phyloP scores from a whole-genome alignment of 1,284 basidiomycete genomes.

The Gymnopus androsaceus region DNA sequence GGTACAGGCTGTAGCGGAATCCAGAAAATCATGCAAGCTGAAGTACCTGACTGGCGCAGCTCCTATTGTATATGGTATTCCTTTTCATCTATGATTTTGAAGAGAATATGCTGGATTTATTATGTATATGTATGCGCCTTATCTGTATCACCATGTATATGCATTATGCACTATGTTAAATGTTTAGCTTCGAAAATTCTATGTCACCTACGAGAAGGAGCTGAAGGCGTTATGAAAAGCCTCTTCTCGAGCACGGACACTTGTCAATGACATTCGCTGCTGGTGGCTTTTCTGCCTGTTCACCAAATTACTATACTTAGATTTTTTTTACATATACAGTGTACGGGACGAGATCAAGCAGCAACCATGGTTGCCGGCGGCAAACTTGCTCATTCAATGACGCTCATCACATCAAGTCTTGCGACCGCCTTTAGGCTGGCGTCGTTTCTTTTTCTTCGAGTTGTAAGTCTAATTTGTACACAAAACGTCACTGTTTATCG shows the following conservation, averaged over 20 bases:
- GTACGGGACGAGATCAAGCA: neutral
- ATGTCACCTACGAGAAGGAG: too few relatives aligned
- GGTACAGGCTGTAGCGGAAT: slow-evolving; percentile 78
- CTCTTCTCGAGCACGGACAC: too few relatives aligned
- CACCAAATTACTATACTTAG: too few relatives aligned
- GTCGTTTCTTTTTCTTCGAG: slow-evolving; percentile 41
- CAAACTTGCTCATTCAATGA: neutral
- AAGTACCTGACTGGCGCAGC: slow-evolving; percentile 96
- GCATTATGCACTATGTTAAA: neutral
- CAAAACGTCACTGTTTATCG: neutral
- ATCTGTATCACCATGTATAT: too few relatives aligned
- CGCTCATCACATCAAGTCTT: slow-evolving; percentile 17
- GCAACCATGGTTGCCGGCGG: neutral
- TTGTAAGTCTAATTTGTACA: slow-evolving; percentile 32
- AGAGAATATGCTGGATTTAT: slow-evolving; percentile 1
- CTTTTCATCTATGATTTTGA: slow-evolving; percentile 65
- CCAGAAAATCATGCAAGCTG: slow-evolving; percentile 83
- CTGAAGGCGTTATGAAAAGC: too few relatives aligned
- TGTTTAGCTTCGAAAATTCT: too few relatives aligned
- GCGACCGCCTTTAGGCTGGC: slow-evolving; percentile 42
- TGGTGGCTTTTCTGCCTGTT: too few relatives aligned
- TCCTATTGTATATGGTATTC: slow-evolving; percentile 93
- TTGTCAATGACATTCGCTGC: too few relatives aligned
- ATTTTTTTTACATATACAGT: too few relatives aligned
- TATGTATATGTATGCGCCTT: neutral